Evolutionary conservation across 2,329 filamentous ascomycete genomes (phyloP), one percentile per base, ranked within the genome.

Genomic region (Colletotrichum higginsianum): DNA sequence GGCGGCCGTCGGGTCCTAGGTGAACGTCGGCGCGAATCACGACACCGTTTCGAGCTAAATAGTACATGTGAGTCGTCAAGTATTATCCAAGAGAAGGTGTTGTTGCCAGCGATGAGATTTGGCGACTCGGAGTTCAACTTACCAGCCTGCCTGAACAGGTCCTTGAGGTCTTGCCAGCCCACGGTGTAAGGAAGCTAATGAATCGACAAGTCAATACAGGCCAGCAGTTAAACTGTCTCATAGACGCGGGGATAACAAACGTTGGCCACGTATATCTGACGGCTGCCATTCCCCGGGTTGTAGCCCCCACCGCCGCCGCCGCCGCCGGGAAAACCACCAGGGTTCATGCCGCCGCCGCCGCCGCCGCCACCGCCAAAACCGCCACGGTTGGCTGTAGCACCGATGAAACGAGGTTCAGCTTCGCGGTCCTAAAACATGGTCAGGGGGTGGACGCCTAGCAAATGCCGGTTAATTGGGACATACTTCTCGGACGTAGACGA

Each of bases 131-230:
- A 40, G 11, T n/a, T 13, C 13, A 61, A 88, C 94, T 89, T 88
- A 98, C 95, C 94, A 85, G 96, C 95, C 89, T 98, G 95, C 80
- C 96, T 94, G 89, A 99, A 99, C 76, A 99, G 89, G 83, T 99
- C 96, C 86, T 99, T 99, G 77, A 99, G 86, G 83, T 99, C 96
- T 85, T 99, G 96, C 96, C 96, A 99, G 81, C 96, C 96, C 78
- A 97, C 94, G 75, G 94, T 97, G 86, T 95, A 99, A 23, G 96
- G 96, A 77, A 99, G 93, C 96, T 99, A 84, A 52, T 77, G 6
- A 11, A 3, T 18, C 50, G 50, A 78, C 75, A 67, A 65, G 76
- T 82, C 66, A 83, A 76, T 74, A 76, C 35, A 52, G 73, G 56
- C 72, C 64, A 53, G 71, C 50, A 72, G 61, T 72, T 74, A 64